Evolutionary conservation across 306 rosid species (phyloP), one percentile per base, ranked within the genome.

Genomic region (Hippophae tibetana): DNA sequence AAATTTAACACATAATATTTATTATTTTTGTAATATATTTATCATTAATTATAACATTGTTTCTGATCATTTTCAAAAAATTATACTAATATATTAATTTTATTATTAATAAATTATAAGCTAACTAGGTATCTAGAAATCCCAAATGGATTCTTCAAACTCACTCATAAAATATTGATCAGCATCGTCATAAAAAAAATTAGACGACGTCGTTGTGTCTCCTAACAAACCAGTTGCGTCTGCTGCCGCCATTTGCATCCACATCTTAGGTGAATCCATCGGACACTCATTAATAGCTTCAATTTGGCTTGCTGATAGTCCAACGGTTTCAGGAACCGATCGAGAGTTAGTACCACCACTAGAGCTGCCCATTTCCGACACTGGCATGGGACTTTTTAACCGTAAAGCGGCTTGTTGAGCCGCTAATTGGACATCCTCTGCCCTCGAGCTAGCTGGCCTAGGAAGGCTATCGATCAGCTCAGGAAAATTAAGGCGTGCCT

Each of bases 261-360:
- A 90, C 90, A 49, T 49, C 43, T 72, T 85, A 0, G 98, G 98
- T 6, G 98, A 90, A 43, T 90, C 87, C 78, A 90, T 62, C 10
- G 96, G 98, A 5, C 76, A 85, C 58, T 90, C 98, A 50, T 85
- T 87, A 5, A 90, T 90, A 2, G 98, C 96, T 58, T 90, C 86
- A 63, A 90, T 90, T 54, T 90, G 86, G 27, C 80, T 74, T 5
- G 86, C 67, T 3, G 96, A 85, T 57, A 90, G 71, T 40, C 87
- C 79, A 58, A 83, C 89, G n/a, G 83, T 74, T 6, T 42, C 75
- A 6, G 53, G 53, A 12, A 13, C 18, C 53, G 13, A 18, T 18
- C 23, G 23, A 18, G 23, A n/a, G 14, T 14, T 5, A 18, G n/a
- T 13, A 49, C 1, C 38, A 31, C 38, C 38, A 31, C 38, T 31